Base-by-base conservation (phyloP, 2,329 filamentous ascomycete genomes). In the Leptoxyphium fumago region DNA sequence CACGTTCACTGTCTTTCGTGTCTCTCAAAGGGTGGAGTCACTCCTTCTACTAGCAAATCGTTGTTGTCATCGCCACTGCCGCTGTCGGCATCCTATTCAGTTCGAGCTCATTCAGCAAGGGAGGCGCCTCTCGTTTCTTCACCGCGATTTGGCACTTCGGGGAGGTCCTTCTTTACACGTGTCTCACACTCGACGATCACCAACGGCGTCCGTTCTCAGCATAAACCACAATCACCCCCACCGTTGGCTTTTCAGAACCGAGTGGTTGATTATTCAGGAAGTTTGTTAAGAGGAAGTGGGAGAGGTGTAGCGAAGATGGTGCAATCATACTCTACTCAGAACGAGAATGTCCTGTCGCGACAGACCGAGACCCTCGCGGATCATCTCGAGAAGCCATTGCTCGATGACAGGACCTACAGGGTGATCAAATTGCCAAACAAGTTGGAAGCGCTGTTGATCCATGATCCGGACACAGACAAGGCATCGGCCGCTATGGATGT, bases 401-500 rank as follows among this genome's bases (percentile, higher is more conserved):
- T 93, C 44, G 89, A 96, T 64, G 80, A 94, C 62, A 78, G 89
- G 43, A 75, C 78, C 29, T 98, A 98, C 62, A 76, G 89, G 46
- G 86, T 98, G 50, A 80, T 96, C 54, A 77, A 78, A 43, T 72
- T 98, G 43, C 69, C 77, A 40, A 98, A 98, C 64, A 74, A 88
- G 62, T 75, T 98, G 13, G 89, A 98, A 69, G 89, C 80, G 7
- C 72, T 98, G 14, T 69, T 98, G 41, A 91, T 96, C 45, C 89
- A 96, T 61, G 91, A 98, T 66, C 77, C 84, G 1, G 82, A 93
- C 49, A 94, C 91, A 7, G 91, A 98, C 71, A 96, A 96, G 73
- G 88, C 91, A 50, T 94, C 87, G 57, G 91, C 89, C 9, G 84
- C 89, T 42, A 78, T 96, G 59, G 91, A 96, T 61, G 88, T 96